These are phyloP conservation scores for Tuber magnatum DNA, from an alignment of 495 filamentous ascomycete genomes.

Conservation along the genomic window DNA sequence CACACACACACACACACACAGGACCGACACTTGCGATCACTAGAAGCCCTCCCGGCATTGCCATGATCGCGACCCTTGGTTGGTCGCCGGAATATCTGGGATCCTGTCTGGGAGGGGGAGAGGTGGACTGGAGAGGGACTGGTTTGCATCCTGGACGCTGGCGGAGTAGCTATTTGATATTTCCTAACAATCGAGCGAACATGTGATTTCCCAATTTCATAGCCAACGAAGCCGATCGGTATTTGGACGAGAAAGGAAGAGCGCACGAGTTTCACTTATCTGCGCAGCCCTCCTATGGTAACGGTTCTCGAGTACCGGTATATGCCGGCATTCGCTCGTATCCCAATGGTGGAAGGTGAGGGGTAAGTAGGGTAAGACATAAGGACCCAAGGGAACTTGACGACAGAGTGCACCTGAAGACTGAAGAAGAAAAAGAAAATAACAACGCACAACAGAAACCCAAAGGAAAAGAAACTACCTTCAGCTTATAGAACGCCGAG, in stretches of 20 bases:
- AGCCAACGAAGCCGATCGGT: neutral
- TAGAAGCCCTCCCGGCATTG: neutral
- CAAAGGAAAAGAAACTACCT: neutral
- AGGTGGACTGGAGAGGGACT: neutral
- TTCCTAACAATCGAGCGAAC: neutral
- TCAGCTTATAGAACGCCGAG: neutral
- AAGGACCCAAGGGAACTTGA: neutral
- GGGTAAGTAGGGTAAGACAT: neutral
- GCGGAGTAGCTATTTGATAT: neutral
- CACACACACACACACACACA: neutral
- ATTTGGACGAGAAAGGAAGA: neutral
- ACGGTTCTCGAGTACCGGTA: neutral
- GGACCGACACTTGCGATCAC: neutral
- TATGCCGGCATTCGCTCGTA: neutral
- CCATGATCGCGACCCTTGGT: neutral
- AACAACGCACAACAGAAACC: neutral
- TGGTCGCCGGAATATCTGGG: neutral
- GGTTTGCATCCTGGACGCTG: neutral
- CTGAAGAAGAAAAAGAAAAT: neutral
- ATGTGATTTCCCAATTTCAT: neutral
- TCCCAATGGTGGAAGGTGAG: neutral
- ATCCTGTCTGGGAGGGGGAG: neutral
- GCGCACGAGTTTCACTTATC: neutral
- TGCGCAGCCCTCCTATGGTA: neutral
- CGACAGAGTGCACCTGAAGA: neutral